Evolutionary conservation across 129 eudicot genomes (phyloP).

Genomic region (Flaveria bidentis): DNA sequence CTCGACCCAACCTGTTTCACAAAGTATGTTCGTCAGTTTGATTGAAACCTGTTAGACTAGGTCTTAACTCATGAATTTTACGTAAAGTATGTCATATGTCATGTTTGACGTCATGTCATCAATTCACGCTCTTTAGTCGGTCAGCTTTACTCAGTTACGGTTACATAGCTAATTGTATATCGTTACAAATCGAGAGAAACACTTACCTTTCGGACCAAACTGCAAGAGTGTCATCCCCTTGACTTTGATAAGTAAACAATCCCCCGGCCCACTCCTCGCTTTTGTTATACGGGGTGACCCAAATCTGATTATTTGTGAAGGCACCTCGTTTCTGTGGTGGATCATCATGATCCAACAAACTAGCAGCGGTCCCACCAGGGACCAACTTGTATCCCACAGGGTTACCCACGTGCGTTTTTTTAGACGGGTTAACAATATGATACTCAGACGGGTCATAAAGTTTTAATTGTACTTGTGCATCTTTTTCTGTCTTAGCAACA

Average conservation of each 20-base stretch:
- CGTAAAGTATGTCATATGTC: no score
- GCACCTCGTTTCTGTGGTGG: constrained; percentile 96
- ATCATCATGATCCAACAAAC: constrained; percentile 72
- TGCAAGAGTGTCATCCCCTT: constrained; percentile 87
- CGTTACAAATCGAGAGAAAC: neutral
- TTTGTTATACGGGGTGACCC: constrained; percentile 94
- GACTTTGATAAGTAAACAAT: constrained; percentile 72
- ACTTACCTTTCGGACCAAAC: constrained; percentile 88
- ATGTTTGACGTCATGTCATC: no score
- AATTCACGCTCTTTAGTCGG: neutral
- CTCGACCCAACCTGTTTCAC: no score
- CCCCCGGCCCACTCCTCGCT: constrained; percentile 99
- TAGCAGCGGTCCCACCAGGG: constrained; percentile 94
- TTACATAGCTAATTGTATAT: neutral
- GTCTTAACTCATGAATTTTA: no score
- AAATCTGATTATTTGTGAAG: constrained; percentile 89
- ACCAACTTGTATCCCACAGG: constrained; percentile 92
- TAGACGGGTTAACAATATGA: constrained; percentile 74
- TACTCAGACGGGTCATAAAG: constrained; percentile 88
- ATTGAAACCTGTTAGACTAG: no score
- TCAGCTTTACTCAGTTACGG: neutral
- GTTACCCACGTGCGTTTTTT: constrained; percentile 83
- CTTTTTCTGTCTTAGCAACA: constrained; percentile 89
- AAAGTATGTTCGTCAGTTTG: no score
- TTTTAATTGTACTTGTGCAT: constrained; percentile 80